Conservation (phyloP, 2,329 filamentous ascomycete genomes). For the Phaeosphaeria sp. region DNA sequence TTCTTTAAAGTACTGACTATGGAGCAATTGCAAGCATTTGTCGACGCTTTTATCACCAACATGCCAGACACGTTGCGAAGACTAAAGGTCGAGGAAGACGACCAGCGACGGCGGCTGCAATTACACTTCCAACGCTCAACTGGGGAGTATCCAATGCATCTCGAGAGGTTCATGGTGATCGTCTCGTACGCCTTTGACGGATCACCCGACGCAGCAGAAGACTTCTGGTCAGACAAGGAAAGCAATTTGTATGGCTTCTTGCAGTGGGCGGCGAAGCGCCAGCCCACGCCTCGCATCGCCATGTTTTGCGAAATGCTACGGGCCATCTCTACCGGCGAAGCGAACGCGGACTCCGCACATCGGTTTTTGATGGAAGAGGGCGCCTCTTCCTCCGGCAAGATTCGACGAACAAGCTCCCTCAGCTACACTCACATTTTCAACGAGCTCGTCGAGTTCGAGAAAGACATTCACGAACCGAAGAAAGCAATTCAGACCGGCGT, state of each 20-base stretch:
- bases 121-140: conserved; percentile 57
- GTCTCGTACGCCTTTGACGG: conserved; percentile 92
- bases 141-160: conserved; percentile 61
- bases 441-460: conserved; percentile 84
- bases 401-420: conserved; percentile 82
- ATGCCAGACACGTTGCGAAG: conserved; percentile 90
- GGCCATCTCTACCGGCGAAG: conserved; percentile 81
- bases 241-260: conserved; percentile 94
- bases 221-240: conserved; percentile 91
- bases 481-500: conserved; percentile 68
- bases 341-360: conserved; percentile 85
- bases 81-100: conserved; percentile 87
- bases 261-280: conserved; percentile 93
- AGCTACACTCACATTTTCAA: conserved; percentile 94
- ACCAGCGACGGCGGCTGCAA: conserved; percentile 68
- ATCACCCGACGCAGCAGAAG: conserved; percentile 80
- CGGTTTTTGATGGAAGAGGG: conserved; percentile 89
- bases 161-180: conserved; percentile 90
- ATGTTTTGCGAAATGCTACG: conserved; percentile 97
- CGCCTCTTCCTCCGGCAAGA: conserved; percentile 70
- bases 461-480: conserved; percentile 75
- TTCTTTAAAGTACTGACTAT: conserved; percentile 77
- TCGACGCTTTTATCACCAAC: conserved; percentile 93
- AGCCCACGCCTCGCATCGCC: conserved; percentile 93
- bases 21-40: conserved; percentile 83